Evolutionary conservation across 192 early-diverging fungal genomes (phyloP).

Genomic region (Coemansia aciculifera): DNA sequence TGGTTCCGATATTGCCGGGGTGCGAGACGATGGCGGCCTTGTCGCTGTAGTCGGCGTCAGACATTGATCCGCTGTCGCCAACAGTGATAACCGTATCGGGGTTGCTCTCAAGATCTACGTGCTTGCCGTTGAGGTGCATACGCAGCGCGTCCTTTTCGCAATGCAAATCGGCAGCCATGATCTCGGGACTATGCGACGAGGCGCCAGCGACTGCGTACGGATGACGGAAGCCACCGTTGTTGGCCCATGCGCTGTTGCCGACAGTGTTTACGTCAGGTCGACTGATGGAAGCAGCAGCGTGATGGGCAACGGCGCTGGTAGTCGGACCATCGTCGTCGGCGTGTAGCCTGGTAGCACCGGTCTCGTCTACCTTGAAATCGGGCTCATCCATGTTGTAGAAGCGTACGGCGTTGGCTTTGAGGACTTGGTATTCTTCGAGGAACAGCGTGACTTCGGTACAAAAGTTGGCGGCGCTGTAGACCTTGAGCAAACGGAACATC

Average conservation of each 20-base stretch:
- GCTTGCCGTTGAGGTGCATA: constrained; percentile 38
- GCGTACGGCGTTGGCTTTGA: constrained; percentile 55
- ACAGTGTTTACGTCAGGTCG: constrained; percentile 24
- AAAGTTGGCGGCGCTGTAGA: constrained; percentile 54
- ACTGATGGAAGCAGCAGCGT: constrained; percentile 2
- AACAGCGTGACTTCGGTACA: constrained; percentile 55
- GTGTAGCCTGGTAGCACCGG: background rate
- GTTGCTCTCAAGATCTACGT: constrained; percentile 47
- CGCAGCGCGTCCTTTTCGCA: constrained; percentile 44
- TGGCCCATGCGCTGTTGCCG: constrained; percentile 22
- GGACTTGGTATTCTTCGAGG: constrained; percentile 57
- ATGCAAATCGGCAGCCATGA: background rate
- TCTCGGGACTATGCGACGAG: background rate
- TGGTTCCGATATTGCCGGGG: constrained; percentile 4
- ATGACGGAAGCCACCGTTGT: background rate
- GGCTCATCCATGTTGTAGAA: constrained; percentile 57
- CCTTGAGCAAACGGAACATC: constrained; percentile 50
- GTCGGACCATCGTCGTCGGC: constrained; percentile 8
- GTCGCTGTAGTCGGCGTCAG: constrained; percentile 35
- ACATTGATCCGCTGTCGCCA: constrained; percentile 16
- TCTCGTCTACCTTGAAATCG: constrained; percentile 42
- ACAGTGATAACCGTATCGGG: constrained; percentile 46
- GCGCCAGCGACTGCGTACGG: constrained; percentile 3
- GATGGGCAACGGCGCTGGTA: background rate
- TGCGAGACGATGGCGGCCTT: constrained; percentile 22